Evolutionary conservation across 129 eudicot species (phyloP).

Genomic region (Artemisia argyi): DNA sequence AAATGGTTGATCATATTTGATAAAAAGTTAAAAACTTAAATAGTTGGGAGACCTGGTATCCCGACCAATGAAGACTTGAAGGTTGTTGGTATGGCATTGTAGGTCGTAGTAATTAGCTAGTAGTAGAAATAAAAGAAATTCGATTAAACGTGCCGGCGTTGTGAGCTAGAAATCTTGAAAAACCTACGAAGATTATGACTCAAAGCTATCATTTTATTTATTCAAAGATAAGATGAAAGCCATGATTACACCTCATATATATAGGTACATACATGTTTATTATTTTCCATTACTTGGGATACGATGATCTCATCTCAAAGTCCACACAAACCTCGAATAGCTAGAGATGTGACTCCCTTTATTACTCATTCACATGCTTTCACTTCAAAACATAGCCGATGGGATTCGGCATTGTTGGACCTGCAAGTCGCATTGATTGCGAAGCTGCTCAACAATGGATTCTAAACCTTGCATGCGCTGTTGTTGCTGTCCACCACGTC

Average conservation of each 20-base stretch:
- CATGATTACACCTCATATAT: neutral
- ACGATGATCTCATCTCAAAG: neutral
- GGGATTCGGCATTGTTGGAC: conserved; percentile 1
- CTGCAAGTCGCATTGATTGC: neutral
- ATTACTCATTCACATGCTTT: neutral
- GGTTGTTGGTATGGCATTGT: too few species aligned
- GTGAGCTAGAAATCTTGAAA: too few species aligned
- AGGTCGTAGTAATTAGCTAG: too few species aligned
- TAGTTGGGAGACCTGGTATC: too few species aligned
- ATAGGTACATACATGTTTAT: too few species aligned
- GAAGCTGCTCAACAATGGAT: neutral
- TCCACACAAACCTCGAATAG: neutral
- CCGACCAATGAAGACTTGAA: too few species aligned
- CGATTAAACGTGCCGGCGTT: too few species aligned
- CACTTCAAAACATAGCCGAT: neutral
- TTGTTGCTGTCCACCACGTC: neutral
- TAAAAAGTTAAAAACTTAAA: too few species aligned
- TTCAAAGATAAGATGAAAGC: neutral
- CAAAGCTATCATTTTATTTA: neutral
- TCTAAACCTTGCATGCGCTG: neutral
- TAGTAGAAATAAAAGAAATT: too few species aligned
- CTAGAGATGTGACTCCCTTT: neutral
- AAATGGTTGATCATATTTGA: too few species aligned
- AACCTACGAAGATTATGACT: too few species aligned
- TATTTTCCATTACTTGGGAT: neutral